Conservation (phyloP, 2,329 filamentous ascomycete species). For the Coniochaeta ligniaria region DNA sequence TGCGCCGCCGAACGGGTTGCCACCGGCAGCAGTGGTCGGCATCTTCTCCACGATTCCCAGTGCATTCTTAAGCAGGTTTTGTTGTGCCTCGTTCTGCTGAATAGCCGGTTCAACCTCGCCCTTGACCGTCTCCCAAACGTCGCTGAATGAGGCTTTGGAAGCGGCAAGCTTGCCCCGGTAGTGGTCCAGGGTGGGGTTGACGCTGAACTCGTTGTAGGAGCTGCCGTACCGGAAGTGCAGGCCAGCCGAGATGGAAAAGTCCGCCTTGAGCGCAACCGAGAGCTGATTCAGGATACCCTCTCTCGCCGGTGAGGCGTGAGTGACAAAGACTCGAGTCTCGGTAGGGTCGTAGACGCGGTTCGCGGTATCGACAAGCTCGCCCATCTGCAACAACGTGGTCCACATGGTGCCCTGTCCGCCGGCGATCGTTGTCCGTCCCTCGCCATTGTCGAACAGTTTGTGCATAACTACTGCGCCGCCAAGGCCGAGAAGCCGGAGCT, state of each 20-base stretch:
- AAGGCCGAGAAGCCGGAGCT: slow-evolving; percentile 86
- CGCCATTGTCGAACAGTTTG: slow-evolving; percentile 98
- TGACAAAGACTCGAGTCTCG: slow-evolving; percentile 93
- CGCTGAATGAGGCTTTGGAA: slow-evolving; percentile 96
- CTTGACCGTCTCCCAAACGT: slow-evolving; percentile 99
- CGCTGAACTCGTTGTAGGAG: slow-evolving; percentile 99
- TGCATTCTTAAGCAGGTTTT: slow-evolving; percentile 84
- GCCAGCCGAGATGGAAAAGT: slow-evolving; percentile 96
- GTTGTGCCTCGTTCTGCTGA: slow-evolving; percentile 85
- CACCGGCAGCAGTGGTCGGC: slow-evolving; percentile 88
- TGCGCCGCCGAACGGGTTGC: slow-evolving; percentile 92
- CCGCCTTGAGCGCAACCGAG: slow-evolving; percentile 92
- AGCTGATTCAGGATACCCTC: slow-evolving; percentile 97
- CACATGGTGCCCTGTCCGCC: slow-evolving; percentile 99
- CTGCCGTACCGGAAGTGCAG: slow-evolving; percentile 98
- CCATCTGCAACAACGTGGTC: slow-evolving; percentile 97
- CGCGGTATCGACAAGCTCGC: slow-evolving; percentile 93
- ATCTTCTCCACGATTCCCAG: slow-evolving; percentile 96
- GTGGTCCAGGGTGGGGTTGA: slow-evolving; percentile 95
- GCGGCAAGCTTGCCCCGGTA: slow-evolving; percentile 97
- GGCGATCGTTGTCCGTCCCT: slow-evolving; percentile 95
- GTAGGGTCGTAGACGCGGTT: slow-evolving; percentile 98
- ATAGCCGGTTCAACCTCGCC: slow-evolving; percentile 93
- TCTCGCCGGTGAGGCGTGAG: slow-evolving; percentile 90
- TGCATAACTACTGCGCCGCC: slow-evolving; percentile 99